Evolutionary conservation across 2,329 filamentous ascomycete species (phyloP).

Genomic region (Trichoderma afroharzianum): DNA sequence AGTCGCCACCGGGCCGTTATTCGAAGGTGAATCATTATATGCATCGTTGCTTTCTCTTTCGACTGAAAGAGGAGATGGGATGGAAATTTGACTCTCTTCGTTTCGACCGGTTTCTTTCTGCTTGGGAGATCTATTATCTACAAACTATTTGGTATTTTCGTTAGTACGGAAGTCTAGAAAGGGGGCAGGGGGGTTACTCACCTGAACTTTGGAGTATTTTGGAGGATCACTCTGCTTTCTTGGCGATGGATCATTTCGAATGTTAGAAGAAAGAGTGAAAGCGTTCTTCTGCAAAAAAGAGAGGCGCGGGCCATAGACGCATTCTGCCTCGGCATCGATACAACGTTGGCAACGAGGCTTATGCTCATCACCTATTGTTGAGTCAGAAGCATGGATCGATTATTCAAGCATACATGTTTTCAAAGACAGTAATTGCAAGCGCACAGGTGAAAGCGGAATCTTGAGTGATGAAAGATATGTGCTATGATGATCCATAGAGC

Average conservation of each 20-base stretch:
- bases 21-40: neutral
- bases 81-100: neutral
- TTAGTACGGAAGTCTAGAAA: neutral
- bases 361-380: neutral
- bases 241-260: neutral
- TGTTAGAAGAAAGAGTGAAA: neutral
- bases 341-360: conserved; percentile 3
- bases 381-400: neutral
- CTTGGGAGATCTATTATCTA: neutral
- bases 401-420: neutral
- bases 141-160: neutral
- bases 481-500: neutral
- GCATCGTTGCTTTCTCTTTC: neutral
- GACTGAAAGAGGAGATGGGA: neutral
- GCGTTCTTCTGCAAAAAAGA: conserved; percentile 2
- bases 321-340: neutral
- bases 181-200: neutral
- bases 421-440: neutral
- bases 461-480: neutral
- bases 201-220: neutral
- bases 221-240: neutral
- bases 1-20: neutral
- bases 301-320: neutral
- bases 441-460: neutral
- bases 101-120: neutral